Evolutionary conservation across 2,329 filamentous ascomycete genomes (phyloP).

Genomic region (Xylariaceae sp.): DNA sequence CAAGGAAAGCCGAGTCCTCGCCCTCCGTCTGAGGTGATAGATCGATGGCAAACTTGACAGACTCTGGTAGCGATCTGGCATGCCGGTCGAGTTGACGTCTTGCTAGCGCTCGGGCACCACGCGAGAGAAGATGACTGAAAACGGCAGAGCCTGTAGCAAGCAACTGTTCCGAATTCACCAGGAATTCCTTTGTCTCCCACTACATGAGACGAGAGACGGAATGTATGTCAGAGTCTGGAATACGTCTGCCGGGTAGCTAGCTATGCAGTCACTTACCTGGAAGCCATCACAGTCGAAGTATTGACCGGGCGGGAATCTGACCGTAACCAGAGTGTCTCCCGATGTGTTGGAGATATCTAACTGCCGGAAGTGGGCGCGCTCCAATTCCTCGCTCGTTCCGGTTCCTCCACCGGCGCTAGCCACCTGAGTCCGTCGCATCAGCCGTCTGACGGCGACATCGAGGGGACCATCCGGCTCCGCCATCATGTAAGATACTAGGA

Average conservation of each 20-base stretch:
- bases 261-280: conserved; percentile 4
- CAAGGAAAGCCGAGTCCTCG: conserved; percentile 55
- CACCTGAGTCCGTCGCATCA: neutral
- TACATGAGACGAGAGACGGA: too few species aligned
- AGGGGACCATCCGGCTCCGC: conserved; percentile 1
- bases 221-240: too few species aligned
- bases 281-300: conserved; percentile 11
- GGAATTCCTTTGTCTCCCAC: conserved; percentile 34
- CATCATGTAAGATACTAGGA: too few species aligned
- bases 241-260: neutral
- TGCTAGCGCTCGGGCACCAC: conserved; percentile 36
- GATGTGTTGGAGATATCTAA: conserved; percentile 6
- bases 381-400: neutral
- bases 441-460: neutral
- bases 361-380: too few species aligned
- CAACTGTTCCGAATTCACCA: conserved; percentile 43
- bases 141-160: conserved; percentile 41
- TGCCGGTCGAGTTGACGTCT: conserved; percentile 32
- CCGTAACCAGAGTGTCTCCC: conserved; percentile 12
- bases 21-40: conserved; percentile 57
- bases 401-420: neutral
- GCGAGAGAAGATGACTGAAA: conserved; percentile 41
- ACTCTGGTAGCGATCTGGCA: conserved; percentile 7
- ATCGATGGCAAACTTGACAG: conserved; percentile 51
- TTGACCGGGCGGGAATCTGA: conserved; percentile 10